Base-by-base conservation (phyloP, 208 protist genomes). In the Phytomonas sp. region DNA sequence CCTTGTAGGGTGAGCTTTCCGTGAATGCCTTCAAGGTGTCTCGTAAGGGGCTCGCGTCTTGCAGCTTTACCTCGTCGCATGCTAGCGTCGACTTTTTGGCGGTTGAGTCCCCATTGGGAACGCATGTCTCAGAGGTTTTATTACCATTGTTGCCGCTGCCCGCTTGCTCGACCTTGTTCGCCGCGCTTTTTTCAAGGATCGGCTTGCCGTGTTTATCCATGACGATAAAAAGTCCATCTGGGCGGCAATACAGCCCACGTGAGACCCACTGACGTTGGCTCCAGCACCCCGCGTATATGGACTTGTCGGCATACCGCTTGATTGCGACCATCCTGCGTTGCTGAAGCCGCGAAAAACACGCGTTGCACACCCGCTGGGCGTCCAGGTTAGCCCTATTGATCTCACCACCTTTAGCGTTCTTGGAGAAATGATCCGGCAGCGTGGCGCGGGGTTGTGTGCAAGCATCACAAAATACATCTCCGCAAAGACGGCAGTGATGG, bases 401-500 rank as follows among this genome's bases (percentile, higher is more conserved):
- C 31, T 59, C 73, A 28, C 76, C 59, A 26, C 51, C 36, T 46
- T 69, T 28, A 11, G 56, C 17, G n/a, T 61, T 67, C 31, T 71
- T 30, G 53, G 81, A 80, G 70, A 93, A 90, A 71, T 91, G 87
- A 4, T 66, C 9, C 4, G 91, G 90, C 67, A 97, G 72, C 9
- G 74, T 63, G 0, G 87, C 89, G 4, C 88, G 80, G 56, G 77
- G 72, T 68, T 85, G 77, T 15, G 89, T 81, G 82, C 96, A 98
- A n/a, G 75, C 67, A 64, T 92, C 85, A 72, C 96, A 98, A 67
- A 94, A 90, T 11, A 98, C 77, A 20, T 90, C 70, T 1, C 96
- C 96, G 75, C 96, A 98, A 29, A 96, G 69, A 30, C 96, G 88
- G 78, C 96, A 98, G 75, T 98, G 96, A 74, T 96, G 91, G 6